Conservation (phyloP, 176 grass and related monocot genomes). For the Carex littledalei region DNA sequence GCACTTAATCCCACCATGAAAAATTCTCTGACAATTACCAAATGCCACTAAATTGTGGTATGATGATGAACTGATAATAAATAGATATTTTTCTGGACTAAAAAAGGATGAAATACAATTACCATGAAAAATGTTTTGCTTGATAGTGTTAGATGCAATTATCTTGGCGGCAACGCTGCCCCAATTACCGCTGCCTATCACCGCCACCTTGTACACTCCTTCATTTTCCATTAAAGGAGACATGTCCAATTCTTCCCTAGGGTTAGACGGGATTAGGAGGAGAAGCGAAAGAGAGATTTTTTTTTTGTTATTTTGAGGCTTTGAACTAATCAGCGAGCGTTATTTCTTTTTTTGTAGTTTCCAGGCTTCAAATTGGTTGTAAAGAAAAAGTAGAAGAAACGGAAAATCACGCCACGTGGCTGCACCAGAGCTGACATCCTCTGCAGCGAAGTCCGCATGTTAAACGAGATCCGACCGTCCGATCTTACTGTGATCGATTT, state of each 20-base stretch:
- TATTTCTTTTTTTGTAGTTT: not conserved
- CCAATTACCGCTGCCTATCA: slow-evolving; percentile 95
- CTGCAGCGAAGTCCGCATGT: not conserved
- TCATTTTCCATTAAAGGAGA: slow-evolving; percentile 47
- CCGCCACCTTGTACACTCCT: slow-evolving; percentile 51
- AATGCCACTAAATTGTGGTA: not conserved
- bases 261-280: not conserved
- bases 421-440: not conserved
- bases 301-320: not conserved
- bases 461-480: not conserved
- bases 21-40: not conserved
- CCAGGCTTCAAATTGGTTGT: not conserved
- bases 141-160: slow-evolving; percentile 84
- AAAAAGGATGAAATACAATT: not conserved
- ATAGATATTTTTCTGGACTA: not conserved
- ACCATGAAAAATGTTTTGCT: slow-evolving; percentile 62
- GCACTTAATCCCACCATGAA: not conserved
- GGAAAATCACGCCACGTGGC: not conserved
- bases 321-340: not conserved
- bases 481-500: not conserved
- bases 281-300: not conserved
- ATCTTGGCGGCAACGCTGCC: slow-evolving; percentile 88
- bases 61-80: not conserved
- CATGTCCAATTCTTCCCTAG: slow-evolving; percentile 1
- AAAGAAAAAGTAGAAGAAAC: not conserved